Base-by-base conservation (phyloP, 352 stramenopile species). In the Globisporangium viniferum region DNA sequence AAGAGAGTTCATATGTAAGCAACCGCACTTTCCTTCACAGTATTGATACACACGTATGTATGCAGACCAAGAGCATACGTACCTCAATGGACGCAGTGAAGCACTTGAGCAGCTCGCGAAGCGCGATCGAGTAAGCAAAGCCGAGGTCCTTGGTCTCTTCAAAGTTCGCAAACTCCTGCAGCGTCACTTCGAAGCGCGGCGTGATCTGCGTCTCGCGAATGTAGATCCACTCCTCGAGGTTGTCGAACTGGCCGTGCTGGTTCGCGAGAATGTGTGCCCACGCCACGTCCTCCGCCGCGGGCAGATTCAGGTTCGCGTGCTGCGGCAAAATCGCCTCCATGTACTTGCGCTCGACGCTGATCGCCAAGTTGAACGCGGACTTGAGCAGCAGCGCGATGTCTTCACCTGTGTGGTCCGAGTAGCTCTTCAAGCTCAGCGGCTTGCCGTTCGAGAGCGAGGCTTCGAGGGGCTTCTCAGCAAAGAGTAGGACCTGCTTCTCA, bases 281-380 rank as follows among this genome's bases (percentile, higher is more conserved):
- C 3, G 86, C 88, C 9, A 95, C 82, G 15, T 92, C 78, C 44
- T 94, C 81, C 0, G 73, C 73, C 7, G 76, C 54, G 0, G 86
- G 81, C 10, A 92, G 63, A 20, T 68, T 54, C 60, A 83, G 63
- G 27, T 82, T 68, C 24, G 77, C 66, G 57, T 84, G 70, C 20
- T 79, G 63, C 6, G 83, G 80, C 20, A 74, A 68, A 27, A 94
- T 79, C 27, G 69, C 78, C 51, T 95, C 81, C 57, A 82, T 76
- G 72, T 92, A 95, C 73, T 92, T 92, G 72, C 86, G 82, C 70
- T 95, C 88, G 29, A 95, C 76, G 24, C 83, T 89, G 59, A 95
- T 85, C 6, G 80, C 82, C 24, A 95, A 72, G 64, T 91, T 91
- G 69, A 95, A 95, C 10, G 86, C 81, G n/a, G 84, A 84, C 73